Base-by-base conservation (phyloP, 2,329 filamentous ascomycete species). In the Cordyceps tenuipes region DNA sequence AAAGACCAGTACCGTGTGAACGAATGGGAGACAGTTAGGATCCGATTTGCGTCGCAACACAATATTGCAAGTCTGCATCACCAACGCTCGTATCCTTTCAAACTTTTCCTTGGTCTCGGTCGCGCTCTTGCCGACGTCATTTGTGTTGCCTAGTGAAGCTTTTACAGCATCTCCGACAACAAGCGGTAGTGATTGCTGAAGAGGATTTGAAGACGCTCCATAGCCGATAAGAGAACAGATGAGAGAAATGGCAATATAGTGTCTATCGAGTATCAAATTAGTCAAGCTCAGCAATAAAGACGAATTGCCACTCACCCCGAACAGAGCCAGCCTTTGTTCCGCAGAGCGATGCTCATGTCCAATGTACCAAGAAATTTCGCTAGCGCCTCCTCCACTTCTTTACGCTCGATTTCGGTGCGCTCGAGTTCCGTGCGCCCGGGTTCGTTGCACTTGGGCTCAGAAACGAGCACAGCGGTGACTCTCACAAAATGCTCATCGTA, bases 391-490 rank as follows among this genome's bases (percentile, higher is more conserved):
- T 77, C 67, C 23, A 86, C 23, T 23, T 23, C 23, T 23, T 23
- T 23, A 4, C 23, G 23, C 23, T 23, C 23, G 23, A 80, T 23
- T 5, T 73, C 75, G 0, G 83, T 77, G 1, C 72, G 65, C 1
- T 73, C 69, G 26, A 77, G 77, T 1, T 76, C 75, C 3, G 23
- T 23, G 23, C 23, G 23, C 23, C 23, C 23, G 23, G 23, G 80
- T 5, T 73, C 75, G 0, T 83, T 77, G 1, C 72, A 65, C 1
- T 73, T 69, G 26, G 77, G 77, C 1, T 76, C 75, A 0, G 79
- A 82, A 54, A 90, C 90, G 0, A 90, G 71, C 8, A 87, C 78
- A 0, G 80, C 87, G 62, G 90, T 86, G 0, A 81, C 76, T 5
- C 80, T 82, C 15, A 90, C 83, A 61, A 86, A 89, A 0, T 77